Evolutionary conservation across 257 asterid genomes (phyloP).

Genomic region (Marsdenia floribunda): DNA sequence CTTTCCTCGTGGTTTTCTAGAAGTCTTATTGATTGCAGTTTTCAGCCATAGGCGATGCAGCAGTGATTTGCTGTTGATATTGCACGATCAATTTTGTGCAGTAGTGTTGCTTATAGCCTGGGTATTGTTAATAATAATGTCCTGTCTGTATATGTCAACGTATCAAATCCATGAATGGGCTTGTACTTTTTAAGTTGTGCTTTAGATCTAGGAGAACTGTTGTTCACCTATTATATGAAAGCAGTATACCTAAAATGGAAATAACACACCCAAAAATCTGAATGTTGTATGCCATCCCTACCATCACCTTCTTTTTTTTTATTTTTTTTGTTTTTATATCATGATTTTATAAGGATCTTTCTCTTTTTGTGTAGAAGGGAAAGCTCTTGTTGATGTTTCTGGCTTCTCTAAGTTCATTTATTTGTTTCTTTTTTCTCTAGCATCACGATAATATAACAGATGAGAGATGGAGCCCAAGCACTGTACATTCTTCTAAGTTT

Average conservation of each 20-base stretch:
- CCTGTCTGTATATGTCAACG: not conserved
- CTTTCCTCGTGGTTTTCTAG: not conserved
- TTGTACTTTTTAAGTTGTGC: not conserved
- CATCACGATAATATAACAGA: conserved; percentile 37
- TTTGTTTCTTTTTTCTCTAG: conserved; percentile 31
- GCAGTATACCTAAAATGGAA: not conserved
- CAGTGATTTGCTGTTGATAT: not conserved
- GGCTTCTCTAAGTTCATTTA: conserved; percentile 10
- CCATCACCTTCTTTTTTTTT: not conserved
- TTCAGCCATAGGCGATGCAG: not conserved
- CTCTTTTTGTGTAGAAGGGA: not conserved
- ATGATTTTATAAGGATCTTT: not conserved
- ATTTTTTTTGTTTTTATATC: not conserved
- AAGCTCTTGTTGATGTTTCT: conserved; percentile 16
- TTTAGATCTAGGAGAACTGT: not conserved
- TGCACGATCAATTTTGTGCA: not conserved
- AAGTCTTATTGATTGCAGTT: not conserved
- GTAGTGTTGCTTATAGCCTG: not conserved
- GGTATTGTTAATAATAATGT: not conserved
- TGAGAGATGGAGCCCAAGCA: conserved; percentile 40
- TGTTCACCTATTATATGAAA: not conserved
- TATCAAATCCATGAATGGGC: not conserved
- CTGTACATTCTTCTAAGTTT: conserved; percentile 63
- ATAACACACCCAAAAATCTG: not conserved
- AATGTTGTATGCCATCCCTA: not conserved